Base-by-base conservation (phyloP, 257 asterid genomes). In the Cynanchum wilfordii region DNA sequence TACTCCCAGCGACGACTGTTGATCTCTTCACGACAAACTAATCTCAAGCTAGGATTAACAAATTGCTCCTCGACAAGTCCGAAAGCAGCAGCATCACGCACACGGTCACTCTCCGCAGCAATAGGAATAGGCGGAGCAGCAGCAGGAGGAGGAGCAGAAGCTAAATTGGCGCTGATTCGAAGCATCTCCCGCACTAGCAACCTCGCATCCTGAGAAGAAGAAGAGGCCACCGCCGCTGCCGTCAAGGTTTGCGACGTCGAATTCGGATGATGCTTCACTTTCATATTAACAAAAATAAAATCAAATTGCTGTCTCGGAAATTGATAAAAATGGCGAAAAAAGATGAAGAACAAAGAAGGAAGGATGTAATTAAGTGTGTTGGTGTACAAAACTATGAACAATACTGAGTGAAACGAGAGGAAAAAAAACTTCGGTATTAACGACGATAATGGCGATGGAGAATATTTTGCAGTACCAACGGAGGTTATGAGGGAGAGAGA, bases 151-250 rank as follows among this genome's bases (percentile, higher is more conserved):
- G 96, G 80, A 51, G 96, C 89, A 77, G 97, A 92, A 69, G 97
- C 99, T 22, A 92, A 95, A 78, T 95, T 86, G 49, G 99, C 99
- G 84, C 98, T 95, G 76, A 95, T 95, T 30, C 98, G 95, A 9
- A 95, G 90, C 70, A 98, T 89, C 85, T 95, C 98, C 4, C 97
- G 97, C 1, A 90, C 96, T 24, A 95, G 92, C 54, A 90, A 83
- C 75, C 84, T 78, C 72, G 98, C 82, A 22, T 95, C 99, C 25
- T 88, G 75, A 10, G 93, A 80, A n/a, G 84, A 71, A 42, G 47
- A 42, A 36, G 40, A 36, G n/a, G n/a, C n/a, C 38, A 5, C 4
- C 66, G 87, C 7, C 52, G 82, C 56, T 22, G 82, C 45, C 33
- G 92, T 77, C 72, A 92, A 86, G 75, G 93, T 84, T 66, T 89